Evolutionary conservation across 139 green algal species (phyloP), one percentile per base, ranked within the genome.

Genomic region (Chlorella vulgaris): DNA sequence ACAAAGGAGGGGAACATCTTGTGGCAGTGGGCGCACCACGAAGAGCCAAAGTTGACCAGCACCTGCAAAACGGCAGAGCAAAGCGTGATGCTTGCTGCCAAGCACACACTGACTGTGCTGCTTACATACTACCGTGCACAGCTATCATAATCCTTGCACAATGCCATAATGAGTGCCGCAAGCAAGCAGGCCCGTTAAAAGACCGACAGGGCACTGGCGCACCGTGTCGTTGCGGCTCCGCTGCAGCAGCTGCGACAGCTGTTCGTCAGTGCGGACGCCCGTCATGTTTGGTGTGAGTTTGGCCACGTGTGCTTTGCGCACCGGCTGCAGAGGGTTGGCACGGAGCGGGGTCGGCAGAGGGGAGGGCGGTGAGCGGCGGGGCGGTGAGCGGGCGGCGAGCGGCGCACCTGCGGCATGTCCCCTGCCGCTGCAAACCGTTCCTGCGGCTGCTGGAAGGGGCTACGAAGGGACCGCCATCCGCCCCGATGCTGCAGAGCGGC

Each of bases 11-110:
- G 86, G 40, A 90, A 84, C 65, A 90, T 67, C 63, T 78, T 35
- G 71, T 90, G 86, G 47, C 86, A 90, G 58, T 89, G 83, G 28
- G 36, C 38, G 58, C 86, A 90, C 86, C 86, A 90, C n/a, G 83
- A 87, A 1, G 79, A 86, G 2, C 86, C 86, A 84, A 82, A 90
- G 50, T 88, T 90, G 33, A 90, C 74, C 28, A 88, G n/a, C 26
- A 76, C 83, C 84, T 88, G 80, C 38, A 58, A 38, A 6, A 38
- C 26, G 21, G 18, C 15, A 65, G 4, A 47, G 3, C 4, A 69
- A 43, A 29, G 4, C 3, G 3, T 3, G 33, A 70, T 28, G 5
- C 63, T 29, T 70, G 31, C 33, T 43, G 63, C 31, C 1, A 74
- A 53, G 67, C 38, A 36, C 19, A 43, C 24, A 69, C 61, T 28